Evolutionary conservation across 1,284 basidiomycete genomes (phyloP).

Genomic region (Chalciporus piperatoides): DNA sequence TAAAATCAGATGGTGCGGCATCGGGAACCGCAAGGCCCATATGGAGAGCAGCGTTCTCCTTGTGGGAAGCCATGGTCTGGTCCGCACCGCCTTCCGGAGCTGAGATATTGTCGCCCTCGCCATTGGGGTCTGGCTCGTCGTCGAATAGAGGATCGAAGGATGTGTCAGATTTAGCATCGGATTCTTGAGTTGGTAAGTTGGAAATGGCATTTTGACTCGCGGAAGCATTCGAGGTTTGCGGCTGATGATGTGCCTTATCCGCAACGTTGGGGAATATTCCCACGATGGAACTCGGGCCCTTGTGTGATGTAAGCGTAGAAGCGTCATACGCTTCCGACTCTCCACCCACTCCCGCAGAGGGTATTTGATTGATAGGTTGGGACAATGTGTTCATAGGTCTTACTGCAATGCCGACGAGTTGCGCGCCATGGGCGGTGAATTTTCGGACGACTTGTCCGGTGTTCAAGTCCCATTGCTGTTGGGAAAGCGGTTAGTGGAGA

Average conservation of each 20-base stretch:
- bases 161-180: conserved; percentile 68
- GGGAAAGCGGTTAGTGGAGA: conserved; percentile 9
- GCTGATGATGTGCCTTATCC: conserved; percentile 18
- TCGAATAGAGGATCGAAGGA: conserved; percentile 82
- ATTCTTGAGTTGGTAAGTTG: conserved; percentile 34
- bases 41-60: conserved; percentile 14
- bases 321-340: conserved; percentile 20
- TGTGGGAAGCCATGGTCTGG: conserved; percentile 16
- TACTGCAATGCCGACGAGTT: conserved; percentile 80
- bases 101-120: conserved; percentile 32
- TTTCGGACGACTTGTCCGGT: conserved; percentile 79
- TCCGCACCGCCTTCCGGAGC: conserved; percentile 15
- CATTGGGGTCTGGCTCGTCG: conserved; percentile 63
- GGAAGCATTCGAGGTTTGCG: conserved; percentile 18
- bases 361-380: conserved; percentile 29
- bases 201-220: conserved; percentile 25
- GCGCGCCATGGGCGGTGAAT: conserved; percentile 82
- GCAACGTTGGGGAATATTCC: conserved; percentile 19
- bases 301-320: conserved; percentile 7
- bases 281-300: conserved; percentile 18
- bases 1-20: conserved; percentile 29
- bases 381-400: conserved; percentile 57
- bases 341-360: conserved; percentile 28
- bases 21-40: conserved; percentile 24
- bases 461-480: conserved; percentile 96